Evolutionary conservation across 2,329 filamentous ascomycete species (phyloP).

Genomic region (Anthostomella pinea): DNA sequence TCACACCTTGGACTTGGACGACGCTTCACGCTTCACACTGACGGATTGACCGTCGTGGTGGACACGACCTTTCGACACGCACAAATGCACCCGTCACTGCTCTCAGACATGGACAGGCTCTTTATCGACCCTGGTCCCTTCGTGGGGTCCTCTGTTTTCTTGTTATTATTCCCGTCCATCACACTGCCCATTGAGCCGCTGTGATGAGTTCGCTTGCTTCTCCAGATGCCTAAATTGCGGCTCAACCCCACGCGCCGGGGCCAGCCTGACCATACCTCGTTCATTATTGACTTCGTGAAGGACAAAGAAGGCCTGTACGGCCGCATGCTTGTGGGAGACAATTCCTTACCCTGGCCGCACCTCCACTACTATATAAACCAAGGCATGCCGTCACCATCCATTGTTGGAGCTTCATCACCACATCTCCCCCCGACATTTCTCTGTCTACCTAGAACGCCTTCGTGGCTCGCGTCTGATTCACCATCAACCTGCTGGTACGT

Average conservation of each 20-base stretch:
- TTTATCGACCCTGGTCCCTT: constrained; percentile 10
- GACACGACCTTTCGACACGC: constrained; percentile 21
- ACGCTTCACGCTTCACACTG: neutral
- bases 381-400: constrained; percentile 22
- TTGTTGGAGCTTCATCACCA: constrained; percentile 10
- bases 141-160: constrained; percentile 11
- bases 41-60: constrained; percentile 15
- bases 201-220: constrained; percentile 14
- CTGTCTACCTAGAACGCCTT: too few species aligned
- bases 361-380: constrained; percentile 24
- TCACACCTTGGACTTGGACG: constrained; percentile 19
- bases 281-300: constrained; percentile 21
- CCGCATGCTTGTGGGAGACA: constrained; percentile 19
- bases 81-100: constrained; percentile 22
- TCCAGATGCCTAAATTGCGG: constrained; percentile 26
- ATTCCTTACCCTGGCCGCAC: constrained; percentile 10
- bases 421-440: too few species aligned
- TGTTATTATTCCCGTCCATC: too few species aligned
- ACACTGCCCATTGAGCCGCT: too few species aligned
- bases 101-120: constrained; percentile 26
- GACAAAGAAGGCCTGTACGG: constrained; percentile 26
- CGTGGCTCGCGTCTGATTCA: too few species aligned
- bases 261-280: constrained; percentile 22
- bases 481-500: too few species aligned
- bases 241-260: constrained; percentile 21